A percentile compares a stretch with the other conserved stretches of the same genome.
Conservation (phyloP, 768 basidiomycete genomes). For the Xerocomus brunneocitrinus region DNA sequence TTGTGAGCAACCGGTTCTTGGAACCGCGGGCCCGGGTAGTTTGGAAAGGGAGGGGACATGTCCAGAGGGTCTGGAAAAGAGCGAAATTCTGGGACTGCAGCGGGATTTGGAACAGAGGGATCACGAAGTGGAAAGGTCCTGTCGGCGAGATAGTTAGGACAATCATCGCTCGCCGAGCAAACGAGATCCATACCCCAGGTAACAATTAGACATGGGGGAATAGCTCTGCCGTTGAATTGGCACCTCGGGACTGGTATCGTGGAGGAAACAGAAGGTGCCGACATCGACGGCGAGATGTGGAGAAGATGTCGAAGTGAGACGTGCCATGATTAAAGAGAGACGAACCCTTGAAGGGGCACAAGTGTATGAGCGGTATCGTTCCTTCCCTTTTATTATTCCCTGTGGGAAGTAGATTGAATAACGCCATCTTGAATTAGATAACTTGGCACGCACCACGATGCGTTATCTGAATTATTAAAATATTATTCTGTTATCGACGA, state of each 20-base stretch:
- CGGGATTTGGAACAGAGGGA: background rate
- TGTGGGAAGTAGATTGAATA: background rate
- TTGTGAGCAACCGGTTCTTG: background rate
- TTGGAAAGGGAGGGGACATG: background rate
- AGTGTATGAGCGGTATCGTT: background rate
- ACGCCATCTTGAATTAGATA: background rate
- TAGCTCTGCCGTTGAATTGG: background rate
- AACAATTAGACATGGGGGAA: background rate
- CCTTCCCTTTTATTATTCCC: background rate
- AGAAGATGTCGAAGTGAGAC: background rate
- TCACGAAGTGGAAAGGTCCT: background rate
- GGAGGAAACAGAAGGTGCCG: background rate
- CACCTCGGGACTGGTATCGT: background rate
- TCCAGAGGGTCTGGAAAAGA: background rate
- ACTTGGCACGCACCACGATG: background rate
- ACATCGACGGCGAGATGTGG: background rate
- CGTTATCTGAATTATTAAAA: background rate
- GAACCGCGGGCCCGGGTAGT: background rate
- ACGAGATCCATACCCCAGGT: conserved; percentile 1
- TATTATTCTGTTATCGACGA: background rate
- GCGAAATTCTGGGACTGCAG: background rate
- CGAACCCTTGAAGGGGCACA: background rate
- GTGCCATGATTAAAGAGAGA: background rate
- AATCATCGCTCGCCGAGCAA: background rate
- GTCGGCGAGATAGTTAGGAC: background rate